Evolutionary conservation across 306 rosid species (phyloP), one percentile per base, ranked within the genome.

Genomic region (Prunus mira): DNA sequence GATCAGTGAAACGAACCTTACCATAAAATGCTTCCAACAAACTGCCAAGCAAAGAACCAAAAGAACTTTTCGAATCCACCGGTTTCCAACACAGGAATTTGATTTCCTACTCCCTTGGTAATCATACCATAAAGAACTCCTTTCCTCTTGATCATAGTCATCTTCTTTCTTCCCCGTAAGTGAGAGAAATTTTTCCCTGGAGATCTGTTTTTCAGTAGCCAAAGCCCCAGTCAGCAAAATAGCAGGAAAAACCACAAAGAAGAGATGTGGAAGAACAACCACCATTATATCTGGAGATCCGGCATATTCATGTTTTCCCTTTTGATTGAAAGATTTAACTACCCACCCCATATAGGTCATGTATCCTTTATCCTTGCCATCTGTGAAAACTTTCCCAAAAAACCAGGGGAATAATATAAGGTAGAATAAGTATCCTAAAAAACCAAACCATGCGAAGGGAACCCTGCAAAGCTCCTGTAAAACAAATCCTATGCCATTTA

Each of bases 281-380:
- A 92, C 90, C 90, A 95, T 72, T 51, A 88, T 52, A 88, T 95
- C 99, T 30, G 99, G 97, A 55, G 84, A 89, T 82, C 97, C 99
- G 67, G 88, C 66, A 74, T 87, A 92, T 69, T 85, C 89, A 78
- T 78, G 90, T 60, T 77, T 88, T 78, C 83, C 76, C 32, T 60
- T 79, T 73, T 77, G 90, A 79, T 77, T 46, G 54, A 83, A 76
- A 83, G 85, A 79, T 82, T 81, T 81, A 45, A 92, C 75, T 17
- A 72, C 89, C 99, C 99, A 95, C 18, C 99, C 99, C 87, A 71
- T 82, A 73, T 87, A 95, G 68, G 99, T 95, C 97, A 95, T 90
- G 91, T 88, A 89, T 70, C 85, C 97, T 80, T 77, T 78, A 50
- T 69, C 80, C 41, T 83, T 57, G 17, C 85, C 96, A 41, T 89